Evolutionary conservation across 2,329 filamentous ascomycete species (phyloP).

Genomic region (Monosporascus cannonballus): DNA sequence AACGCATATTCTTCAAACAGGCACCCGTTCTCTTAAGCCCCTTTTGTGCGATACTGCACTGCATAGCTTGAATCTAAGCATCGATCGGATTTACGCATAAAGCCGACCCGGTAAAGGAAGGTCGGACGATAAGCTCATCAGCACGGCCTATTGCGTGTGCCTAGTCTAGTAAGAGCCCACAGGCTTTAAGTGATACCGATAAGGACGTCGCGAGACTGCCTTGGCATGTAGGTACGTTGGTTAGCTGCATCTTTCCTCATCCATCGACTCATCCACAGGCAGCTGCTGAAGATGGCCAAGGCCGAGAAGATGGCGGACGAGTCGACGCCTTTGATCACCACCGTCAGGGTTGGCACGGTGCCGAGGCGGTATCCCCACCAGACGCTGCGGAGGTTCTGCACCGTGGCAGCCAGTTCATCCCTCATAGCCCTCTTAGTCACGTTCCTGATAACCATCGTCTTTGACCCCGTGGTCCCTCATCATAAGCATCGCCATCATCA

Average conservation of each 20-base stretch:
- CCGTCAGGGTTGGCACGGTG: constrained; percentile 48
- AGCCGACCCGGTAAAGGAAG: too few species aligned
- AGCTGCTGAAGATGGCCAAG: constrained; percentile 2
- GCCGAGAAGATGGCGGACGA: constrained; percentile 41
- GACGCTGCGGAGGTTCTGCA: constrained; percentile 60
- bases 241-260: not conserved
- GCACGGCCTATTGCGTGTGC: too few species aligned
- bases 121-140: too few species aligned
- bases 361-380: constrained; percentile 53
- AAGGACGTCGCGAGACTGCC: too few species aligned
- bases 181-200: too few species aligned
- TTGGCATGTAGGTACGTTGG: too few species aligned
- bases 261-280: not conserved
- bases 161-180: too few species aligned
- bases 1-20: too few species aligned
- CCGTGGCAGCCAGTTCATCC: constrained; percentile 51
- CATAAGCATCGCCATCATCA: constrained; percentile 24
- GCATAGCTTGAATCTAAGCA: too few species aligned
- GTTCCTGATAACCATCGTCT: constrained; percentile 34
- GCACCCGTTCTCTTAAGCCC: too few species aligned
- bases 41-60: too few species aligned
- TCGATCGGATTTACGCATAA: too few species aligned
- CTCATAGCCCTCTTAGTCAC: constrained; percentile 45
- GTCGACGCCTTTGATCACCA: constrained; percentile 61
- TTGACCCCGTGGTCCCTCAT: constrained; percentile 17